Evolutionary conservation across 768 basidiomycete genomes (phyloP).

Genomic region (Amanita thiersii): DNA sequence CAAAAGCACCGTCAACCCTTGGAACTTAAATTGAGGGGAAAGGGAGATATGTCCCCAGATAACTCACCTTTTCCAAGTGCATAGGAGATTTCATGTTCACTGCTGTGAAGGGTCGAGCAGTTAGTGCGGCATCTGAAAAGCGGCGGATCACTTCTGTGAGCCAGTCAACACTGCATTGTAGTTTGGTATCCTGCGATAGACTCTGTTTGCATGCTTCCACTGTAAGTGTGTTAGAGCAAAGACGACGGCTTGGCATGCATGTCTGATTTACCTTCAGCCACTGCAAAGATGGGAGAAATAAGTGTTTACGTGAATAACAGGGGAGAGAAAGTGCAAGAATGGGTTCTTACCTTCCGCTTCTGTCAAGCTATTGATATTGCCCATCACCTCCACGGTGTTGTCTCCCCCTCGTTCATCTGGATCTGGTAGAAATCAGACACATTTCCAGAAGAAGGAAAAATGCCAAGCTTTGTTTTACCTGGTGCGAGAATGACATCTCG

Average conservation of each 20-base stretch:
- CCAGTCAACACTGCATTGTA: conserved; percentile 70
- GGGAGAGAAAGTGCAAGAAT: no score
- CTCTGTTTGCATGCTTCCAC: conserved; percentile 60
- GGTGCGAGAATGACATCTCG: conserved; percentile 24
- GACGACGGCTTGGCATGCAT: neutral
- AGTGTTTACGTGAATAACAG: conserved; percentile 16
- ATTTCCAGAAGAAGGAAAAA: neutral
- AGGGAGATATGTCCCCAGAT: no score
- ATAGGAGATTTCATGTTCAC: conserved; percentile 56
- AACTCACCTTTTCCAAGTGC: conserved; percentile 56
- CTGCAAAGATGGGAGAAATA: conserved; percentile 25
- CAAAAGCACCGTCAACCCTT: no score
- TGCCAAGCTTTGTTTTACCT: conserved; percentile 21
- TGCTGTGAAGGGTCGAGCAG: conserved; percentile 45
- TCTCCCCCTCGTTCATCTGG: conserved; percentile 65
- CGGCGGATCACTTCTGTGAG: conserved; percentile 68
- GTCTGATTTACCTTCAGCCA: conserved; percentile 43
- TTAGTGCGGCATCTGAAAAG: conserved; percentile 59
- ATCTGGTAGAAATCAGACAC: conserved; percentile 21
- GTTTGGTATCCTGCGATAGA: conserved; percentile 43
- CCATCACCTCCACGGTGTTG: conserved; percentile 64
- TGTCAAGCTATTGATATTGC: conserved; percentile 54
- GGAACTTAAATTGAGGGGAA: no score
- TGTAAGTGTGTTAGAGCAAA: no score
- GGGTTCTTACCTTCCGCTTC: conserved; percentile 55